Evolutionary conservation across 1,284 basidiomycete species (phyloP).

Genomic region (Trichosporon ovoides): DNA sequence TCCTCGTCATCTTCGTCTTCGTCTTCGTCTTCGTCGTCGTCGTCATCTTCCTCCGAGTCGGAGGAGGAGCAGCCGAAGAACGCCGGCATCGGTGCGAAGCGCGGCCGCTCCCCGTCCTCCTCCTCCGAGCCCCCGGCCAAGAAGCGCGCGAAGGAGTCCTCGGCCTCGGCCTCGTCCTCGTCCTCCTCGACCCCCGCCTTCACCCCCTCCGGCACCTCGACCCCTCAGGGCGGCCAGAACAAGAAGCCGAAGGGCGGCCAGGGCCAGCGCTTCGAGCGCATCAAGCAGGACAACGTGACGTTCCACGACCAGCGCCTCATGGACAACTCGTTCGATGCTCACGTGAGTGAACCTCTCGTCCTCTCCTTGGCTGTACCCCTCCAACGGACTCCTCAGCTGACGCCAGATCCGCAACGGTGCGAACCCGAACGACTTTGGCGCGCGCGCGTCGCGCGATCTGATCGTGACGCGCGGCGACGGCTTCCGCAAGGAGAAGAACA

Average conservation of each 20-base stretch:
- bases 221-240: conserved; percentile 14
- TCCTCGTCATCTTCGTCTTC: conserved; percentile 27
- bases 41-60: conserved; percentile 27
- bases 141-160: conserved; percentile 22
- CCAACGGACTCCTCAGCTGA: not conserved
- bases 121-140: conserved; percentile 32
- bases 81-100: conserved; percentile 19
- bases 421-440: conserved; percentile 74
- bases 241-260: conserved; percentile 18
- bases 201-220: conserved; percentile 20
- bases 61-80: conserved; percentile 20
- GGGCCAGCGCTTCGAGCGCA: conserved; percentile 67
- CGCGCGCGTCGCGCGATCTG: conserved; percentile 74
- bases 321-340: conserved; percentile 79
- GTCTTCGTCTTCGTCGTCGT: conserved; percentile 12
- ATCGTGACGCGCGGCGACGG: conserved; percentile 89
- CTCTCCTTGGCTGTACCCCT: not conserved
- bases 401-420: conserved; percentile 54
- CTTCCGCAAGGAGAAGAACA: conserved; percentile 99
- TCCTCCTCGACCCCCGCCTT: conserved; percentile 18
- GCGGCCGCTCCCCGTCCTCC: conserved; percentile 22
- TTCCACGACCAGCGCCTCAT: conserved; percentile 59
- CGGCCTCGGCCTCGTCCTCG: conserved; percentile 19
- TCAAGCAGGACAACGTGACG: conserved; percentile 64
- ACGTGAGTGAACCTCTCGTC: conserved; percentile 53